These are phyloP conservation scores for Cordyceps militaris DNA, from an alignment of 2,329 filamentous ascomycete species.

Conservation along the genomic window DNA sequence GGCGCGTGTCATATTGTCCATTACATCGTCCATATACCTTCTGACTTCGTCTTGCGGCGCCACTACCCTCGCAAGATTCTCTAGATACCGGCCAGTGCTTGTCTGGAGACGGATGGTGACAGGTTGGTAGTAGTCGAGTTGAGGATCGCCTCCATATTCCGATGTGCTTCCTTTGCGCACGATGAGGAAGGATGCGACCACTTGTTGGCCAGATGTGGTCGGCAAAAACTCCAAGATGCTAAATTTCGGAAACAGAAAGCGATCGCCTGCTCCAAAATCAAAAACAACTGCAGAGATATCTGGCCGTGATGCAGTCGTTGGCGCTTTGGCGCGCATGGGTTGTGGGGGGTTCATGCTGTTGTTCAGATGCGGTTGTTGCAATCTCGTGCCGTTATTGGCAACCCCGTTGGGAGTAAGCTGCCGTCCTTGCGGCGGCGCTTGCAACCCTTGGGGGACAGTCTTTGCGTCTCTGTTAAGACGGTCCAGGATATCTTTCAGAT, in stretches of 20 bases:
- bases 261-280: slow-evolving; percentile 66
- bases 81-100: slow-evolving; percentile 48
- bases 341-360: slow-evolving; percentile 36
- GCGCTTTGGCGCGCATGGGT: slow-evolving; percentile 53
- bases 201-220: slow-evolving; percentile 44
- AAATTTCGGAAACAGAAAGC: slow-evolving; percentile 72
- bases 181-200: slow-evolving; percentile 70
- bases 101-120: slow-evolving; percentile 57
- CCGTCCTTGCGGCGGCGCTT: slow-evolving; percentile 19
- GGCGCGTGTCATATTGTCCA: slow-evolving; percentile 61
- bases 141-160: slow-evolving; percentile 56
- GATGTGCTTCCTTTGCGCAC: slow-evolving; percentile 64
- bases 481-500: slow-evolving; percentile 48
- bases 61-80: slow-evolving; percentile 54
- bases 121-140: slow-evolving; percentile 69
- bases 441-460: slow-evolving; percentile 24
- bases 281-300: slow-evolving; percentile 62
- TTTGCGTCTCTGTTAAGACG: slow-evolving; percentile 37
- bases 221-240: slow-evolving; percentile 64
- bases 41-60: slow-evolving; percentile 56
- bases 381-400: slow-evolving; percentile 22
- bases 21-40: slow-evolving; percentile 63
- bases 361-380: slow-evolving; percentile 10
- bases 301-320: slow-evolving; percentile 45
- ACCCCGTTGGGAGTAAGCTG: slow-evolving; percentile 25